These are phyloP conservation scores for Saccharomycopsis hybrid DNA, from an alignment of 1,139 yeast species.

Conservation along the genomic window DNA sequence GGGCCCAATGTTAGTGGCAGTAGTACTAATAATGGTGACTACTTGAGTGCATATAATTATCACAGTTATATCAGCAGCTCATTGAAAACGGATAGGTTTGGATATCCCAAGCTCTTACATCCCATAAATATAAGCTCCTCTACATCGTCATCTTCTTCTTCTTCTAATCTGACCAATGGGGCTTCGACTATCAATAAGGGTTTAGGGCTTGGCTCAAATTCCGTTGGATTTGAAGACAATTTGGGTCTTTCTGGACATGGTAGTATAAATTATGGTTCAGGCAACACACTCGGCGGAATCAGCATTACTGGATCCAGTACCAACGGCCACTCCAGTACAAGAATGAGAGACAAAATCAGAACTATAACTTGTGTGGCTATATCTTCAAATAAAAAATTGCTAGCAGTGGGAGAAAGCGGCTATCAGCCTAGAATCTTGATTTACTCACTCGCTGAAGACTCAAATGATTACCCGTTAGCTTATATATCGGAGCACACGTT, in stretches of 20 bases:
- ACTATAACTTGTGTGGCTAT: constrained; percentile 50
- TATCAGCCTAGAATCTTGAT: constrained; percentile 57
- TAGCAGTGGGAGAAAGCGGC: constrained; percentile 67
- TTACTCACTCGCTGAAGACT: constrained; percentile 49
- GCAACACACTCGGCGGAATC: no score
- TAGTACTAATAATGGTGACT: not conserved
- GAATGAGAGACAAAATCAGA: constrained; percentile 41
- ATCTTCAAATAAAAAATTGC: constrained; percentile 43
- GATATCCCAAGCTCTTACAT: constrained; percentile 16
- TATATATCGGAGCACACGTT: constrained; percentile 55
- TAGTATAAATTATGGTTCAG: no score
- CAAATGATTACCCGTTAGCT: constrained; percentile 41
- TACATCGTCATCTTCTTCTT: not conserved
- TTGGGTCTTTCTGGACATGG: no score
- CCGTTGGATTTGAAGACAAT: no score
- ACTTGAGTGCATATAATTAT: no score
- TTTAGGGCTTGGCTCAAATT: no score
- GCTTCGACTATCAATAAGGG: not conserved
- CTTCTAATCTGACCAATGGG: not conserved
- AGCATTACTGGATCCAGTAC: not conserved
- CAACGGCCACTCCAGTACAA: not conserved
- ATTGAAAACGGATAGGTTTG: constrained; percentile 18
- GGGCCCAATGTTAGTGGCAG: constrained; percentile 5
- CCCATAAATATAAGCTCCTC: constrained; percentile 1
- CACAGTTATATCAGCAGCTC: no score